These are phyloP conservation scores for Aspergillus phoenicis DNA, from an alignment of 2,329 filamentous ascomycete genomes.

Conservation along the genomic window DNA sequence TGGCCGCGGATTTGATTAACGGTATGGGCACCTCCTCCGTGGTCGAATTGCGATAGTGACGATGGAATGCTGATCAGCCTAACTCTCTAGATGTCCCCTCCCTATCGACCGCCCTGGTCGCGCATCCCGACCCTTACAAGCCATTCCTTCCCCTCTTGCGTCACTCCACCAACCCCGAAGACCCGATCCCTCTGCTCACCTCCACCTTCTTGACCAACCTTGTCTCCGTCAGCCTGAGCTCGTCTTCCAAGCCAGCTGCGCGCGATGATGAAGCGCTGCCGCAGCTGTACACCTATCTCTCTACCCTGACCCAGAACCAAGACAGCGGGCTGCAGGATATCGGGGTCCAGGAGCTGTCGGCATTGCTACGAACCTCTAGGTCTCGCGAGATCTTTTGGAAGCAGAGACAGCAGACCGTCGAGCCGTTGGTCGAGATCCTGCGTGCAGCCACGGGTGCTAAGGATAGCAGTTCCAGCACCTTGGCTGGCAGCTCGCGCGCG, in stretches of 20 bases:
- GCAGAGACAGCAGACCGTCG: constrained; percentile 80
- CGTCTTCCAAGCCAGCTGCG: constrained; percentile 60
- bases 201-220: constrained; percentile 83
- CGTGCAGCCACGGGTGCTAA: constrained; percentile 71
- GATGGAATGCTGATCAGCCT: not conserved
- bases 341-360: constrained; percentile 87
- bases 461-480: constrained; percentile 64
- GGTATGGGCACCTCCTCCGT: constrained; percentile 54
- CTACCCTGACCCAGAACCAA: constrained; percentile 76
- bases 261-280: constrained; percentile 77
- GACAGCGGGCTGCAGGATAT: constrained; percentile 94
- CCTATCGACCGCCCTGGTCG: constrained; percentile 74
- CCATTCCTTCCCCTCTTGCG: constrained; percentile 83
- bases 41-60: not conserved
- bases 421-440: constrained; percentile 80
- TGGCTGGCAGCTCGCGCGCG: constrained; percentile 63
- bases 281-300: constrained; percentile 81
- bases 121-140: constrained; percentile 69
- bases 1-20: constrained; percentile 84
- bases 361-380: constrained; percentile 73
- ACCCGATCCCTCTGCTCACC: constrained; percentile 84
- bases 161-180: constrained; percentile 79
- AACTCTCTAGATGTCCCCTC: constrained; percentile 69
- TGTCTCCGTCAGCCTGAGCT: constrained; percentile 65
- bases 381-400: constrained; percentile 87